Percentiles rank a stretch among this genome's conserved stretches.
These are phyloP conservation scores for Alternaria incomplexa DNA, from an alignment of 2,329 filamentous ascomycete species.

Conservation along the genomic window DNA sequence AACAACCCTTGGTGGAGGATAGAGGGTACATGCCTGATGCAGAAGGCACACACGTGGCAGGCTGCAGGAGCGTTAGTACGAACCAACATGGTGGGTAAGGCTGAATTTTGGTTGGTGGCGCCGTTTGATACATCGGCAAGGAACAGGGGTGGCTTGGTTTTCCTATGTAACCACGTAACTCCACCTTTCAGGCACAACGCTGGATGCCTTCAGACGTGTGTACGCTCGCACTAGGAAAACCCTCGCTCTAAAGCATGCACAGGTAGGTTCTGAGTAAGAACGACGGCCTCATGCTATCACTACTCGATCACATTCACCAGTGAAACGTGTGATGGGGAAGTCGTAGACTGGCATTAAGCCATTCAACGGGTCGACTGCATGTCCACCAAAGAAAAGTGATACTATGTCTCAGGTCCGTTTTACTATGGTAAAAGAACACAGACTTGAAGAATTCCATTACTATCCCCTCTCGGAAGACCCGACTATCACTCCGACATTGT, in stretches of 20 bases:
- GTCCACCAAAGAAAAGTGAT: neutral
- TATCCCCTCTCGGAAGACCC: neutral
- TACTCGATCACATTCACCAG: neutral
- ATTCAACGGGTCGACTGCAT: neutral
- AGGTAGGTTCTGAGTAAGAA: neutral
- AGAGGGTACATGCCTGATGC: neutral
- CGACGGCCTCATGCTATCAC: neutral
- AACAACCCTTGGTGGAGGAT: neutral
- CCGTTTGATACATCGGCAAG: neutral
- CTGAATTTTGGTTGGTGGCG: constrained; percentile 36
- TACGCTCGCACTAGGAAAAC: neutral
- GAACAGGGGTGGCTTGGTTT: neutral
- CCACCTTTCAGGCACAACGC: neutral
- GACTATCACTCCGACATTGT: neutral
- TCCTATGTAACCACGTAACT: neutral
- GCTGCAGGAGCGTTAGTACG: constrained; percentile 34
- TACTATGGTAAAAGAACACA: neutral
- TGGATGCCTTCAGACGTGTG: neutral
- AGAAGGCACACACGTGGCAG: constrained; percentile 38
- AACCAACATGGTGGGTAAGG: constrained; percentile 39
- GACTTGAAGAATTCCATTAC: neutral
- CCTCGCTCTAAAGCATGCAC: neutral
- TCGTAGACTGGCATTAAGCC: neutral
- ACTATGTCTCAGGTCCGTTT: neutral
- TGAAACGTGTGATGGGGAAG: neutral